Base-by-base conservation (phyloP, 331 rosid genomes). In the Cydonia oblonga region DNA sequence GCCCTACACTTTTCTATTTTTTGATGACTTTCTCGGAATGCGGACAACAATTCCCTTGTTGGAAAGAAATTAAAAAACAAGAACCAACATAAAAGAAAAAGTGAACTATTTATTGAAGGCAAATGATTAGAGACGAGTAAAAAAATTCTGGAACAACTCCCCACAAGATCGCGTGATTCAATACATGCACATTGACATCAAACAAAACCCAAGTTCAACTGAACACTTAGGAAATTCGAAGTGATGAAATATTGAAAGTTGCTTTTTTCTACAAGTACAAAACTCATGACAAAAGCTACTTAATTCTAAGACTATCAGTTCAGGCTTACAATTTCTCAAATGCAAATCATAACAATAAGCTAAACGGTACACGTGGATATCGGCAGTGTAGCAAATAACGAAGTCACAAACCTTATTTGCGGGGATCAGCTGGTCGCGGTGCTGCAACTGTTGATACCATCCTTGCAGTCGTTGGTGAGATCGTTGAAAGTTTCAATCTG, bases 401-500 rank as follows among this genome's bases (percentile, higher is more conserved):
- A 44, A 78, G 70, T 76, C 63, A 57, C 79, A 66, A 78, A 42
- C 70, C 73, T 82, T 71, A 10, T 20, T 24, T 65, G 53, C 53
- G 38, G 63, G 68, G 66, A 64, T 82, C 78, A 93, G 79, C 87
- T 88, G 74, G 88, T 81, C 5, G 90, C 83, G 73, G 84, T 67
- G 63, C 53, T 89, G 84, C 97, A 95, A 33, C 92, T 91, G 79
- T 88, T 95, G 75, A 90, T 78, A 8, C 99, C 99, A 44, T 95
- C 96, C 89, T 95, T 91, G 88, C 99, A 95, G 73, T 95, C 97
- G 51, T 82, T 89, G 6, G 97, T 91, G 81, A 91, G 89, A 81
- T 88, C 97, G 54, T 91, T 95, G 89, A 95, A 95, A 22, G 99
- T 95, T 76, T 95, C 99, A 15, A 91, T 81, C 87, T 90, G 99